Evolutionary conservation across 2,329 filamentous ascomycete genomes (phyloP).

Genomic region (Acephala macrosclerotiorum): DNA sequence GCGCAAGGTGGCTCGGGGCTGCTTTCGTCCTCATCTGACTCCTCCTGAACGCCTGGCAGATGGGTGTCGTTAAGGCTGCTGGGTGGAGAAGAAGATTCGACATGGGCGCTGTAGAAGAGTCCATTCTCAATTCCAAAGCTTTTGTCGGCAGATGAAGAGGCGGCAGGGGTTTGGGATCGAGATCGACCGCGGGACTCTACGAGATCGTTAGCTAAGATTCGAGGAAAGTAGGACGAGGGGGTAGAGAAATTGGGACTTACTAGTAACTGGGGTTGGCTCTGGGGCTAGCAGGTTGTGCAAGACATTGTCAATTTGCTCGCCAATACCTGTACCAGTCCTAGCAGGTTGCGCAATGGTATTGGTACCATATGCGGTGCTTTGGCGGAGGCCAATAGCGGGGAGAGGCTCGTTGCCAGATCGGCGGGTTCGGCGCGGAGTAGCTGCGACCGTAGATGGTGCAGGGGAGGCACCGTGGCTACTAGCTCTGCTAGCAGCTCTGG

Average conservation of each 20-base stretch:
- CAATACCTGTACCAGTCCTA: slow-evolving; percentile 21
- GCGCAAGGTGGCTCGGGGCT: slow-evolving; percentile 6
- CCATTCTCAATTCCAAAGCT: slow-evolving; percentile 48
- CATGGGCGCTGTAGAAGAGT: slow-evolving; percentile 45
- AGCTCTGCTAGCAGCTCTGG: slow-evolving; percentile 36
- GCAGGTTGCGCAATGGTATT: slow-evolving; percentile 33
- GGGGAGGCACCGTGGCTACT: slow-evolving; percentile 33
- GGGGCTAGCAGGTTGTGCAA: slow-evolving; percentile 34
- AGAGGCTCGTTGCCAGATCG: slow-evolving; percentile 27
- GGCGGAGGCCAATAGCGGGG: slow-evolving; percentile 32
- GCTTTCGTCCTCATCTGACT: slow-evolving; percentile 20
- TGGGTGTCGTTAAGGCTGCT: slow-evolving; percentile 18
- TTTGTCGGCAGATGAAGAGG: slow-evolving; percentile 18
- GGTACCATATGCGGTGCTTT: slow-evolving; percentile 41
- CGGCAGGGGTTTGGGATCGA: slow-evolving; percentile 9
- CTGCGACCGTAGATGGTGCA: slow-evolving; percentile 23
- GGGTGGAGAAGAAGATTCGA: slow-evolving; percentile 40
- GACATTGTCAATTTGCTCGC: slow-evolving; percentile 30
- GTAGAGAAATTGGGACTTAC: slow-evolving; percentile 17
- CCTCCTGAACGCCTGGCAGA: slow-evolving; percentile 25
- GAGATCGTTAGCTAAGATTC: slow-evolving; percentile 11
- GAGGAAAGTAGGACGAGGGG: not conserved
- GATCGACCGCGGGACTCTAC: slow-evolving; percentile 8
- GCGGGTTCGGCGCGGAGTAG: slow-evolving; percentile 30
- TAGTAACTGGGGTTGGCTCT: slow-evolving; percentile 11